A percentile compares a stretch with the other conserved stretches of the same genome.
phyloP scores from a whole-genome alignment of 148 eudicot genomes.

The Beta vulgaris region DNA sequence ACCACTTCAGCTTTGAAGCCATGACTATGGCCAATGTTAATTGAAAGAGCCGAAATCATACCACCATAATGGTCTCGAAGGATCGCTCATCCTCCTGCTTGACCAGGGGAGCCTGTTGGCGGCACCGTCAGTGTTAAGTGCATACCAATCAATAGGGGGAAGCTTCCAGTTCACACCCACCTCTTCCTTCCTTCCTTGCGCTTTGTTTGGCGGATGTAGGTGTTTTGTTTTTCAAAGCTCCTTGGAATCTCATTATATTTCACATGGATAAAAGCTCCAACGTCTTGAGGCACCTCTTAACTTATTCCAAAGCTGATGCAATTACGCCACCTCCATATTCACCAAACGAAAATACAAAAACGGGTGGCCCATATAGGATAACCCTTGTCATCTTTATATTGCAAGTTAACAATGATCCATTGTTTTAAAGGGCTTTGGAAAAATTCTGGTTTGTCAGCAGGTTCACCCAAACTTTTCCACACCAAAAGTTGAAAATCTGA shows the following conservation, averaged over 20 bases:
- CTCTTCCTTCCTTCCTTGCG: too few species aligned
- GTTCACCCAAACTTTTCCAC: background rate
- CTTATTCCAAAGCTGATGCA: background rate
- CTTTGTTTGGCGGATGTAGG: too few species aligned
- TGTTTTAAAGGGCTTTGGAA: background rate
- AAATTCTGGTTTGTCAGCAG: background rate
- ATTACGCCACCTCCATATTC: conserved; percentile 1
- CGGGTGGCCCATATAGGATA: background rate
- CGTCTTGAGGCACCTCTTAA: background rate
- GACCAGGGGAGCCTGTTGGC: background rate
- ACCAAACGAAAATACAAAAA: background rate
- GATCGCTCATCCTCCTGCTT: background rate
- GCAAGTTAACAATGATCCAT: background rate
- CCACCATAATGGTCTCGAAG: background rate
- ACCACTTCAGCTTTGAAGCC: background rate
- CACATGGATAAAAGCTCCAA: background rate
- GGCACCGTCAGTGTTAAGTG: background rate
- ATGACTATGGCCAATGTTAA: background rate
- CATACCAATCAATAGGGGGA: background rate
- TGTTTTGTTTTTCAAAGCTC: too few species aligned
- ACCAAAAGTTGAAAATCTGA: too few species aligned
- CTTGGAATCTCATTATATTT: background rate
- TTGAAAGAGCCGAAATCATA: background rate
- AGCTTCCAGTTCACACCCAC: too few species aligned
- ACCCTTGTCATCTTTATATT: too few species aligned